Conservation (phyloP, 371 early-diverging fungal genomes). For the Mucor lusitanicus region DNA sequence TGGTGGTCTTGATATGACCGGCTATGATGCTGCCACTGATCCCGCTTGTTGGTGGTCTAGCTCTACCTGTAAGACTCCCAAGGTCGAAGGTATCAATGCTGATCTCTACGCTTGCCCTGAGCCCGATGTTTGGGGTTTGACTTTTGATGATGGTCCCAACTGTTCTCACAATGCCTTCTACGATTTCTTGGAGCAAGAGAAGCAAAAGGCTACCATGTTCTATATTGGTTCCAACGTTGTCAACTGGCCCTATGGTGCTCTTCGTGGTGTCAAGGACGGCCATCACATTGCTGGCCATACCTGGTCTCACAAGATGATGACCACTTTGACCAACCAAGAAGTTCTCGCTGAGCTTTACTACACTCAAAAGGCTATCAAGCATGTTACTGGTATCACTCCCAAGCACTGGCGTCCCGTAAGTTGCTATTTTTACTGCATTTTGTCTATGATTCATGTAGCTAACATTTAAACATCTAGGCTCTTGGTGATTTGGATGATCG, state of each 20-base stretch:
- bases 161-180: conserved; percentile 52
- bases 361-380: conserved; percentile 53
- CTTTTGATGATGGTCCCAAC: conserved; percentile 50
- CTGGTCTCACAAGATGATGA: conserved; percentile 60
- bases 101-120: conserved; percentile 44
- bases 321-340: conserved; percentile 54
- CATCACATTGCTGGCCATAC: conserved; percentile 54
- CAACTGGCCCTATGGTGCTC: conserved; percentile 50
- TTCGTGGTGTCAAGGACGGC: conserved; percentile 50
- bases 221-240: conserved; percentile 51
- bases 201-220: conserved; percentile 49
- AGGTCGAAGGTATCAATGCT: conserved; percentile 27
- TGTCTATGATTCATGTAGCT: background rate
- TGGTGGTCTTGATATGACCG: conserved; percentile 33
- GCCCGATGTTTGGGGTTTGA: conserved; percentile 46
- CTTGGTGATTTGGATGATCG: conserved; percentile 53
- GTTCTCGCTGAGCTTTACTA: conserved; percentile 59
- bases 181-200: conserved; percentile 35
- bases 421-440: background rate
- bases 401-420: conserved; percentile 55
- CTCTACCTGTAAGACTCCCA: conserved; percentile 36
- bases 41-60: conserved; percentile 51
- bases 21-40: conserved; percentile 34
- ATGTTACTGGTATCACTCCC: conserved; percentile 53
- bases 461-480: conserved; percentile 20